Base-by-base conservation (phyloP, 345 rosid genomes). In the Trapa bicornis region DNA sequence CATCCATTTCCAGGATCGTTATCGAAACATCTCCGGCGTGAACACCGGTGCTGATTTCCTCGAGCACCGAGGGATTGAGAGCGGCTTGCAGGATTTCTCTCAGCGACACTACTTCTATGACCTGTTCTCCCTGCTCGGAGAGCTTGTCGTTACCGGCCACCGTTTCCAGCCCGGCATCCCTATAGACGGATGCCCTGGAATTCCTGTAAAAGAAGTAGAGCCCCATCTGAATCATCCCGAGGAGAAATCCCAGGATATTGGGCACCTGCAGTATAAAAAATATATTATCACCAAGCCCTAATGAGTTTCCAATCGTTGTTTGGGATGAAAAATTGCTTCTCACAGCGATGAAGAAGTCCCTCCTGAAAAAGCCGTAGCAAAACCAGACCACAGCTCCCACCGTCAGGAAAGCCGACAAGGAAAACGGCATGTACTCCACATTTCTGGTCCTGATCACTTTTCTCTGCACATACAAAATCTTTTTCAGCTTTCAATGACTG, bases 341-440 rank as follows among this genome's bases (percentile, higher is more conserved):
- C 78, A 95, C 99, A 3, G 96, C 93, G 42, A 95, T 75, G 75
- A 79, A 86, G 62, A 60, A 67, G 62, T 95, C 99, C 43, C 76
- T 79, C 12, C 67, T 74, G 16, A 87, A 77, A 74, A 83, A 81
- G 0, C 99, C 99, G 35, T 91, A 89, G 74, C 84, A 80, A 83
- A 95, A 89, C 99, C 99, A 95, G 81, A 85, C 78, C 70, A 89
- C 84, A 16, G 99, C 96, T 36, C 90, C 82, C 36, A 91, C 45
- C 0, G 99, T 89, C 61, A 95, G 92, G 77, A 84, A 91, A 70
- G 86, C 64, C 4, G 99, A 89, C 35, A 95, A 76, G 35, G 76
- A 60, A 11, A 89, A 82, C 2, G 96, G 96, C 97, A 89, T 89
- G 76, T 65, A 95, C 80, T 91, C 96, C 7, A 80, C 96, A 52